phyloP scores from a whole-genome alignment of 2,329 filamentous ascomycete species.

The Apiospora pterosperma region DNA sequence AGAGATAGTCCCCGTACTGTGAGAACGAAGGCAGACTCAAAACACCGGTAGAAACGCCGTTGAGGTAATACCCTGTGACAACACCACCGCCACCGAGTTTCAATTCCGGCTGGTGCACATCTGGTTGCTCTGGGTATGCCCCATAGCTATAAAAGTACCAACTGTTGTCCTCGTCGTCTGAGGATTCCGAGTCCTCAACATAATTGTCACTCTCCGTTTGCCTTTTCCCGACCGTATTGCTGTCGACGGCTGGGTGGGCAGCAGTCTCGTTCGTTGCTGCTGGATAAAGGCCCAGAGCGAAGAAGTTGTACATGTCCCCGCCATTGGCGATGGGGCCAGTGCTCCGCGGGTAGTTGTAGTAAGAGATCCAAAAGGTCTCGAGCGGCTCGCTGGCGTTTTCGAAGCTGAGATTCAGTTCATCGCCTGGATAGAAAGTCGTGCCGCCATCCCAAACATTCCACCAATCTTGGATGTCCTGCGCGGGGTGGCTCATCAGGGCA shows the following conservation, averaged over 20 bases:
- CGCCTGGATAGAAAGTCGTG: conserved; percentile 32
- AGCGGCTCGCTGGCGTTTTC: conserved; percentile 20
- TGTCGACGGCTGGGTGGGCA: background rate
- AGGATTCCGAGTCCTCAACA: background rate
- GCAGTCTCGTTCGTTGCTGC: conserved; percentile 8
- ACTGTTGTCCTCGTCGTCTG: background rate
- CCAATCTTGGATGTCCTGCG: conserved; percentile 19
- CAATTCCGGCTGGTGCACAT: conserved; percentile 13
- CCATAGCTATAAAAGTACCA: conserved; percentile 6
- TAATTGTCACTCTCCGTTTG: background rate
- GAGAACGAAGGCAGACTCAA: conserved; percentile 37
- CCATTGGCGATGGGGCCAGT: conserved; percentile 32
- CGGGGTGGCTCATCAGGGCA: conserved; percentile 27
- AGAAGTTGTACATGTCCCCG: conserved; percentile 42
- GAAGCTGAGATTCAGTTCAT: conserved; percentile 22
- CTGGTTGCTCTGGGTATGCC: conserved; percentile 13
- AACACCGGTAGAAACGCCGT: conserved; percentile 26
- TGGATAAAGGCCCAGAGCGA: conserved; percentile 28
- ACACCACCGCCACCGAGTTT: conserved; percentile 9
- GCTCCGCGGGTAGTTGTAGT: conserved; percentile 10
- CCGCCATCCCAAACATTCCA: conserved; percentile 27
- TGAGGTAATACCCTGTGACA: conserved; percentile 18
- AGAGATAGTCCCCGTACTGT: conserved; percentile 20
- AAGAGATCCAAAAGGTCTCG: conserved; percentile 11
- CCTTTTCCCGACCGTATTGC: conserved; percentile 13